Evolutionary conservation across 2,329 filamentous ascomycete species (phyloP).

Genomic region (Arthrobotrys sinensis): DNA sequence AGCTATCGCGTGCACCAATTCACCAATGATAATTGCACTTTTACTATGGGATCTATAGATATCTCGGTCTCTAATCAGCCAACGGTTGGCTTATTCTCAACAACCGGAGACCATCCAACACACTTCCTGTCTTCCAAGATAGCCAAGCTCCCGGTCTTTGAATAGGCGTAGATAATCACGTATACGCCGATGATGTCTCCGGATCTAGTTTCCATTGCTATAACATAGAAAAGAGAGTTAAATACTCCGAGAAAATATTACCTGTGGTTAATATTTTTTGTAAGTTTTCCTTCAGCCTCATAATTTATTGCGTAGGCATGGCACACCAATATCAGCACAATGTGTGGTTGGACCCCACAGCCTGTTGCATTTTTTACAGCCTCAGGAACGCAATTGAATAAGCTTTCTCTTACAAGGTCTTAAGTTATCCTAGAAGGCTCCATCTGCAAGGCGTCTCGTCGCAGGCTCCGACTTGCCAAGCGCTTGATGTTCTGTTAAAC

Average conservation of each 20-base stretch:
- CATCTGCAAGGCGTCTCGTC: constrained; percentile 45
- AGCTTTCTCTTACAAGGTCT: constrained; percentile 43
- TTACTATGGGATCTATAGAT: no score
- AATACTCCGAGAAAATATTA: neutral
- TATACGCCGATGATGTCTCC: constrained; percentile 21
- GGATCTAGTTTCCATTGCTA: neutral
- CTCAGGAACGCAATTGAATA: constrained; percentile 41
- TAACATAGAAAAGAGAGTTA: neutral
- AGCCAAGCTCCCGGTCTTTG: neutral
- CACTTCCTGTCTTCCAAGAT: neutral
- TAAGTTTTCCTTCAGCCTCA: neutral
- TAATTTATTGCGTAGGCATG: neutral
- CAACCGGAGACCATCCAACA: neutral
- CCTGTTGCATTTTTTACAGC: constrained; percentile 44
- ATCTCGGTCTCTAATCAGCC: no score
- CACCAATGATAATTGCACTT: no score
- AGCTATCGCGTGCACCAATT: no score
- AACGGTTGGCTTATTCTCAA: no score
- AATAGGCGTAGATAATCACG: neutral
- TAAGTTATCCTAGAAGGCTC: constrained; percentile 18
- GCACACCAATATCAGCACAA: neutral
- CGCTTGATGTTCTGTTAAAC: neutral
- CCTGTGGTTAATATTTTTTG: neutral
- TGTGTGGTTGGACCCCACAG: constrained; percentile 1
- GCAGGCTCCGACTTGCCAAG: constrained; percentile 26